Evolutionary conservation across 2,329 filamentous ascomycete species (phyloP).

Genomic region (Fusarium sp.): DNA sequence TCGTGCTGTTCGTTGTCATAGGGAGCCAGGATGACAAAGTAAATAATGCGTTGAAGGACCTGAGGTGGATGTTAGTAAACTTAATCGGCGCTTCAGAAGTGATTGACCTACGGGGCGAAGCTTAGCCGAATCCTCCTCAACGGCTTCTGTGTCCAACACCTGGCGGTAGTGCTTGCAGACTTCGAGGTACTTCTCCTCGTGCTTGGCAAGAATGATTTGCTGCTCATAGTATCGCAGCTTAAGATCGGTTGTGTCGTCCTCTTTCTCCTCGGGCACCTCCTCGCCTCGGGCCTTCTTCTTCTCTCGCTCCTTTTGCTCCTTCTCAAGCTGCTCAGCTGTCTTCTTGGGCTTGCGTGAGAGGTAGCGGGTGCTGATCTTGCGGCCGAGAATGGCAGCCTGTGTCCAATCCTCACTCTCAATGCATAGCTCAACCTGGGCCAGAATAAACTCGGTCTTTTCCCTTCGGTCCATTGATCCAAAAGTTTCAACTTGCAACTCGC

Average conservation of each 20-base stretch:
- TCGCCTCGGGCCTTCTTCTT: conserved; percentile 84
- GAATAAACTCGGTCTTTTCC: conserved; percentile 98
- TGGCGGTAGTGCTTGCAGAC: conserved; percentile 98
- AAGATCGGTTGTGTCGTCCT: conserved; percentile 93
- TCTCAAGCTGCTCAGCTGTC: conserved; percentile 87
- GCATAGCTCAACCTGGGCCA: conserved; percentile 93
- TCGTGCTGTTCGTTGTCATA: conserved; percentile 99
- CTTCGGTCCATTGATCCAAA: conserved; percentile 97
- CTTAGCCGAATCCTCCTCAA: conserved; percentile 88
- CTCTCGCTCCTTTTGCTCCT: conserved; percentile 88
- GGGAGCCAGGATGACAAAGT: conserved; percentile 95
- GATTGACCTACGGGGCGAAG: conserved; percentile 78
- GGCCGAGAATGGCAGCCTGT: conserved; percentile 90
- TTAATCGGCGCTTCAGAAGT: not conserved
- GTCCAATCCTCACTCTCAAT: conserved; percentile 97
- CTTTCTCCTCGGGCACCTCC: conserved; percentile 80
- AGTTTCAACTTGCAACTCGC: conserved; percentile 97
- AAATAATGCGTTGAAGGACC: conserved; percentile 94
- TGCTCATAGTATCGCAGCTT: conserved; percentile 98
- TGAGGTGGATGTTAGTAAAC: conserved; percentile 51
- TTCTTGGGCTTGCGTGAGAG: conserved; percentile 92
- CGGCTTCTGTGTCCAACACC: conserved; percentile 93
- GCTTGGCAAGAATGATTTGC: conserved; percentile 94
- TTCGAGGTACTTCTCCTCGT: conserved; percentile 96
- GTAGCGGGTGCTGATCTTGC: conserved; percentile 97